Evolutionary conservation across 2,329 filamentous ascomycete species (phyloP).

Genomic region (Ophiocordyceps robertsii): DNA sequence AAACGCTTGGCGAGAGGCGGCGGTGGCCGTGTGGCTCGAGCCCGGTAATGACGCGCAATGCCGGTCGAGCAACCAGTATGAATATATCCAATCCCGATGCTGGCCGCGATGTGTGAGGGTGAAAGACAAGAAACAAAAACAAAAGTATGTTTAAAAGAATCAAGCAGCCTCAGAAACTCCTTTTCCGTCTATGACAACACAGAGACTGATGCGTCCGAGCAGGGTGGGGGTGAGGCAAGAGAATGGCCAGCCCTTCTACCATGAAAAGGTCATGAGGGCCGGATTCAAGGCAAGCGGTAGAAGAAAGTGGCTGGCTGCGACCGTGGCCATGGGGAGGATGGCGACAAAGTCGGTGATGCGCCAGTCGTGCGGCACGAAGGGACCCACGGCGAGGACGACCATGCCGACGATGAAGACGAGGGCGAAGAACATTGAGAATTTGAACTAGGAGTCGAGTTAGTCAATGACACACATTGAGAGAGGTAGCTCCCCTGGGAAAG

Average conservation of each 20-base stretch:
- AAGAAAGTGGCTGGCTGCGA: constrained; percentile 56
- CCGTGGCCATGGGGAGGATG: constrained; percentile 61
- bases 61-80: too few species aligned
- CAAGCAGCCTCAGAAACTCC: neutral
- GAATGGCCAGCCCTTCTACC: constrained; percentile 28
- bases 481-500: neutral
- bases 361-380: constrained; percentile 54
- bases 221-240: too few species aligned
- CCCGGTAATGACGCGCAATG: too few species aligned
- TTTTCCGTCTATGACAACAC: neutral
- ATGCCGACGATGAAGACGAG: constrained; percentile 45
- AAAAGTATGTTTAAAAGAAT: neutral
- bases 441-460: constrained; percentile 39
- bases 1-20: too few species aligned
- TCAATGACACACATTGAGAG: too few species aligned
- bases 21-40: too few species aligned
- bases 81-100: too few species aligned
- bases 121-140: neutral
- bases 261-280: constrained; percentile 69
- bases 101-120: too few species aligned
- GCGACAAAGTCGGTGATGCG: constrained; percentile 59
- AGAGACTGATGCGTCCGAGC: neutral
- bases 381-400: constrained; percentile 47
- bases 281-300: constrained; percentile 63
- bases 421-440: constrained; percentile 54